Base-by-base conservation (phyloP, 257 asterid genomes). In the Petunia secreta region DNA sequence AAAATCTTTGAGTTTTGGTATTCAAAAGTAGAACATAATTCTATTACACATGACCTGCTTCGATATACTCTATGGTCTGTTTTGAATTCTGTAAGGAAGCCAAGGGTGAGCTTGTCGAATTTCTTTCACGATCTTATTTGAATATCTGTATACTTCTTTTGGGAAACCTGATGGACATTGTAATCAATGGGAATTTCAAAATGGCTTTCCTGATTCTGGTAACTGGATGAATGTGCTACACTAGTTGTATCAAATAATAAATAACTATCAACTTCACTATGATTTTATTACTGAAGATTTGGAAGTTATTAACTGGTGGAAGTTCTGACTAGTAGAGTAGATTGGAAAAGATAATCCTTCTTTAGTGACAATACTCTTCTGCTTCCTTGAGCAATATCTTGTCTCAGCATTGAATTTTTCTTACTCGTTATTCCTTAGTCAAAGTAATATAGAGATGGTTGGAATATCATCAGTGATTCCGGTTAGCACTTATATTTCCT, bases 221-320 rank as follows among this genome's bases (percentile, higher is more conserved):
- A 38, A 63, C 68, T 63, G 68, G 68, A 63, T 63, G 68, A 63
- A 63, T 37, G 64, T n/a, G 64, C 38, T 59, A 6, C 2, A 59
- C 39, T 0, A 59, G 11, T 16, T 16, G 64, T 16, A 66, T 66
- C 73, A 39, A 41, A 63, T 58, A 59, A 5, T 36, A 58, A 54
- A 16, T n/a, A n/a, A 16, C 64, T 16, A 1, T n/a, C 16, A 59
- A 59, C 64, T n/a, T 59, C 8, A 59, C 38, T 25, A 25, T 25
- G 25, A 25, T 25, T 25, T 25, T 25, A 25, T 25, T 25, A 25
- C 25, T 25, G 25, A 25, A 5, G 8, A 16, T 59, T 14, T 59
- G 64, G 64, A 59, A 59, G 16, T 5, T 59, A 16, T 59, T 11
- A 59, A 59, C 64, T 5, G 2, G 64, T 5, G 2, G 64, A 59